A percentile compares a stretch with the other conserved stretches of the same genome.
Evolutionary conservation across 2,329 filamentous ascomycete species (phyloP).

Genomic region (Neonectria coccinea): DNA sequence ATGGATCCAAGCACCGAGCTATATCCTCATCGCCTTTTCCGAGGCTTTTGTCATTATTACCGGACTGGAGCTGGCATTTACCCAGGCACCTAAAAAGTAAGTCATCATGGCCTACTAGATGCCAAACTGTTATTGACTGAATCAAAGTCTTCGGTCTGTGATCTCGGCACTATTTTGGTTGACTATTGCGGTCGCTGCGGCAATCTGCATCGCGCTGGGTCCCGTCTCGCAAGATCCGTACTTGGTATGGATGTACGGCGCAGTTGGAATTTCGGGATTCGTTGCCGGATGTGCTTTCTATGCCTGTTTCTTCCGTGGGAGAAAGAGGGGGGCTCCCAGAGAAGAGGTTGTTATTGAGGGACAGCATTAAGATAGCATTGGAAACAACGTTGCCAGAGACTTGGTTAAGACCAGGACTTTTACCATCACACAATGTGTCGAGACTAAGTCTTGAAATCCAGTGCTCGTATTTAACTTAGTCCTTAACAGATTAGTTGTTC

Average conservation of each 20-base stretch:
- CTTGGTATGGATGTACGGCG: slow-evolving; percentile 32
- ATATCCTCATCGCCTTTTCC: slow-evolving; percentile 26
- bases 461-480: too few relatives aligned
- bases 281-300: slow-evolving; percentile 27
- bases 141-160: slow-evolving; percentile 22
- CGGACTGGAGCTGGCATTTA: slow-evolving; percentile 27
- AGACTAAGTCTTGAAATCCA: too few relatives aligned
- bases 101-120: neutral
- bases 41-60: slow-evolving; percentile 32
- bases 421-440: too few relatives aligned
- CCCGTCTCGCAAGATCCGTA: slow-evolving; percentile 30
- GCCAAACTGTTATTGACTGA: neutral
- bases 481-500: too few relatives aligned
- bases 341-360: slow-evolving; percentile 20
- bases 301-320: slow-evolving; percentile 16
- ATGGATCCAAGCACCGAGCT: slow-evolving; percentile 27
- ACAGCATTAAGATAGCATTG: neutral
- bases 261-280: slow-evolving; percentile 26
- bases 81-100: slow-evolving; percentile 29
- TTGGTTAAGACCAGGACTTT: too few relatives aligned
- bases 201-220: slow-evolving; percentile 29
- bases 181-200: slow-evolving; percentile 29
- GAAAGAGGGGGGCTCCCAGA: slow-evolving; percentile 2
- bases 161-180: slow-evolving; percentile 29
- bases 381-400: too few relatives aligned